Conservation (phyloP, 805 yeast species). For the Wickerhamomyces strasburgensis region DNA sequence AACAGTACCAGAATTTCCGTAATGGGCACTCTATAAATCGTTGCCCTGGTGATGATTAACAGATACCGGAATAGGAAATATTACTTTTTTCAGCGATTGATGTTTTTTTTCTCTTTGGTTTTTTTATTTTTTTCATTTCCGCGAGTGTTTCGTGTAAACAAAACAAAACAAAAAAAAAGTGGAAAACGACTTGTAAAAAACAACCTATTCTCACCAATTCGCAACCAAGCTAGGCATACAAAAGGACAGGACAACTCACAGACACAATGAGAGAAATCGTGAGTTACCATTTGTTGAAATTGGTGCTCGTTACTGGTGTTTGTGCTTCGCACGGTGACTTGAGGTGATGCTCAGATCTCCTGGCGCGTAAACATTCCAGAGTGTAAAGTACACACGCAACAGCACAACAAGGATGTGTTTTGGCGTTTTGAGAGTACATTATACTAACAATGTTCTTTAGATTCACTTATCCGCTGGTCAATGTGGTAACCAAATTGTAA, state of each 20-base stretch:
- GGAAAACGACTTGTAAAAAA: slow-evolving; percentile 6
- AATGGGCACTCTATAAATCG: slow-evolving; percentile 6
- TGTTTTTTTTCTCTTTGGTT: background rate
- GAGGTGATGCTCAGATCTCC: too few relatives aligned
- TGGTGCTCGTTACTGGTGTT: too few relatives aligned
- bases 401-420: background rate
- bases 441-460: slow-evolving; percentile 34
- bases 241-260: background rate
- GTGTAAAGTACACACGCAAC: background rate
- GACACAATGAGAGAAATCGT: slow-evolving; percentile 23
- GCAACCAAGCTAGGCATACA: background rate
- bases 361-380: slow-evolving; percentile 11
- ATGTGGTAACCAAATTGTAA: slow-evolving; percentile 95
- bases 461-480: slow-evolving; percentile 96
- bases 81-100: slow-evolving; percentile 1
- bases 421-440: background rate
- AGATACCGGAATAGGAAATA: slow-evolving; percentile 3
- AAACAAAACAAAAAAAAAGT: slow-evolving; percentile 12
- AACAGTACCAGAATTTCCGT: background rate
- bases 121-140: background rate
- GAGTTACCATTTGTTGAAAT: slow-evolving; percentile 10
- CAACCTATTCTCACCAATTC: slow-evolving; percentile 6
- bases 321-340: too few relatives aligned
- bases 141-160: slow-evolving; percentile 10
- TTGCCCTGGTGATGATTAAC: slow-evolving; percentile 8